Base-by-base conservation (phyloP, 2,329 filamentous ascomycete species). In the Curvularia sp. region DNA sequence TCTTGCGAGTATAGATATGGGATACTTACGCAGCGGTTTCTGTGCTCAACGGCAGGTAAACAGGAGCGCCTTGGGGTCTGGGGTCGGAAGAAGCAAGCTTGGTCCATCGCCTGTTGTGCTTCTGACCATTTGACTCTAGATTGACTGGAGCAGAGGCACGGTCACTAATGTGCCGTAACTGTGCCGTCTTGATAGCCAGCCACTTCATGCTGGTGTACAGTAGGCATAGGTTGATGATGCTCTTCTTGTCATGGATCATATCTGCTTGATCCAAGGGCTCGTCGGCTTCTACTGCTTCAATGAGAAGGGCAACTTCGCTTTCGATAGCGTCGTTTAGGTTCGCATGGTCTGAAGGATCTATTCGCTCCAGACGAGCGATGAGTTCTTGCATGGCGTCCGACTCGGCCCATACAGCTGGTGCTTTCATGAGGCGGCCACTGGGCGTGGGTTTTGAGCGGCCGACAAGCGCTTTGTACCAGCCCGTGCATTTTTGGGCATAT, bases 151-250 rank as follows among this genome's bases (percentile, higher is more conserved):
- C 87, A 36, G 86, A 85, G 45, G 91, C 87, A 60, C 89, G 87
- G 51, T 85, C 83, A 19, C 91, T 94, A 69, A 97, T 92, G 71
- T 94, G 89, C 41, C 95, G 87, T 52, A 99, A 83, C 56, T 91
- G 84, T n/a, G 84, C 81, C 41, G 96, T 87, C 78, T 94, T 95
- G 67, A 89, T 89, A 19, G 91, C 88, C 34, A 99, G 86, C 95
- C 95, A 99, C 81, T 96, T 95, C 92, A 98, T 96, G 80, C 93
- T 97, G 49, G 93, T 97, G 77, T 97, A 96, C 34, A 99, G 82
- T 38, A 97, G 84, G 67, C 93, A 97, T 4, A 99, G 80, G 3
- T 90, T 90, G 42, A 89, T 87, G 27, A 98, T 89, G 3, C 89
- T 90, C 74, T 98, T 96, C 25, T 91, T 88, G 71, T 98, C 93